A percentile compares a stretch with the other conserved stretches of the same genome.
These are phyloP conservation scores for Colletotrichum endophyticum DNA, from an alignment of 2,329 filamentous ascomycete species.

Conservation along the genomic window DNA sequence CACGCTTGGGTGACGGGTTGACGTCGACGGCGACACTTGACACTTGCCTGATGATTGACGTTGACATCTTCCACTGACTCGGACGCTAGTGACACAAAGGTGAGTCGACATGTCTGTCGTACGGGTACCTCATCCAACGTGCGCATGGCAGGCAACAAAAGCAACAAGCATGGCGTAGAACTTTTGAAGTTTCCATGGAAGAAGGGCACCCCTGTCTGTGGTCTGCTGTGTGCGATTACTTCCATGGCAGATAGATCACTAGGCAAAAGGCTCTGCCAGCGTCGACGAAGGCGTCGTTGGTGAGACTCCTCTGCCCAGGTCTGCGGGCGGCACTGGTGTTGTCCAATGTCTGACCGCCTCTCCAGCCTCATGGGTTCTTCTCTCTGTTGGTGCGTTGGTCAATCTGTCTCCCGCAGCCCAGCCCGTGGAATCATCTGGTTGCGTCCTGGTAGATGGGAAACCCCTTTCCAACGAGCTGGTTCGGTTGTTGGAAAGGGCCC, in stretches of 20 bases:
- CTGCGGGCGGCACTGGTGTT: background rate
- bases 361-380: background rate
- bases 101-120: conserved; percentile 6
- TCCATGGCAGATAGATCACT: background rate
- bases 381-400: background rate
- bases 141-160: conserved; percentile 1
- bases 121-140: background rate
- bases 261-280: background rate
- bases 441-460: background rate
- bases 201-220: background rate
- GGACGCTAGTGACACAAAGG: background rate
- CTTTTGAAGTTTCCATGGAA: background rate
- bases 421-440: background rate
- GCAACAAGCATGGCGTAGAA: conserved; percentile 5
- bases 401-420: background rate
- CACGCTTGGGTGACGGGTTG: background rate
- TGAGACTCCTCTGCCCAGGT: background rate
- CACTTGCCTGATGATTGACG: background rate
- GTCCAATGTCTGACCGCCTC: background rate
- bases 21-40: background rate
- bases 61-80: background rate
- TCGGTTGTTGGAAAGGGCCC: background rate
- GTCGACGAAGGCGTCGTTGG: background rate
- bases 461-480: background rate
- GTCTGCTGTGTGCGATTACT: background rate